Percentiles rank a stretch among this genome's conserved stretches.
Evolutionary conservation across 1,284 basidiomycete genomes (phyloP).

Genomic region (Takashimella tepidaria): DNA sequence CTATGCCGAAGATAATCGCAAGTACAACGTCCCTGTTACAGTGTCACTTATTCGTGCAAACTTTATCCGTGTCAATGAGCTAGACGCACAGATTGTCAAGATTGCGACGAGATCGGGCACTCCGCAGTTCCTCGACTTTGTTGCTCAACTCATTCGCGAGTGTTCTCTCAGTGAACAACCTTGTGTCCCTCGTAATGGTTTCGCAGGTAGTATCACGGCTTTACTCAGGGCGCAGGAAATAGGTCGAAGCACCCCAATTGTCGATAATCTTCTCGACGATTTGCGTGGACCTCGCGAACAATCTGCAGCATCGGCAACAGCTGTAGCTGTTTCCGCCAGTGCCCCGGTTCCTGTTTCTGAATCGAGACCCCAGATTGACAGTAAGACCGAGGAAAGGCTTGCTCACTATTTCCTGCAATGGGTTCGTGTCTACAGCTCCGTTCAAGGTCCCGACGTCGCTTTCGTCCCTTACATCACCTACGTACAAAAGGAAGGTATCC

Average conservation of each 20-base stretch:
- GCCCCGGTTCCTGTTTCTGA: conserved; percentile 23
- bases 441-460: conserved; percentile 76
- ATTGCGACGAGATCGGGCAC: conserved; percentile 69
- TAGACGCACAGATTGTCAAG: conserved; percentile 89
- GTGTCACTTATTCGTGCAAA: conserved; percentile 78
- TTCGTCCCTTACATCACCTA: conserved; percentile 98
- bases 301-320: conserved; percentile 6
- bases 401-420: conserved; percentile 67
- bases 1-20: conserved; percentile 96
- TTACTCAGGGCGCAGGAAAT: conserved; percentile 56
- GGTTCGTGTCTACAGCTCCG: conserved; percentile 73
- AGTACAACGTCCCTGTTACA: conserved; percentile 93
- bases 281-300: conserved; percentile 54
- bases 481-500: conserved; percentile 90
- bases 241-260: conserved; percentile 30
- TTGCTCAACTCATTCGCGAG: conserved; percentile 77
- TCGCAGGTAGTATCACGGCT: conserved; percentile 75
- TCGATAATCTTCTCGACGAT: conserved; percentile 46
- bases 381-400: conserved; percentile 52
- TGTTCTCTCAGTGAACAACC: conserved; percentile 75
- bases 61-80: conserved; percentile 70
- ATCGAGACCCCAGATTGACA: conserved; percentile 39
- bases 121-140: conserved; percentile 73
- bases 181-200: conserved; percentile 67
- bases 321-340: conserved; percentile 13